phyloP scores from a whole-genome alignment of 441 rosid species.

The Adansonia rubrostipa region DNA sequence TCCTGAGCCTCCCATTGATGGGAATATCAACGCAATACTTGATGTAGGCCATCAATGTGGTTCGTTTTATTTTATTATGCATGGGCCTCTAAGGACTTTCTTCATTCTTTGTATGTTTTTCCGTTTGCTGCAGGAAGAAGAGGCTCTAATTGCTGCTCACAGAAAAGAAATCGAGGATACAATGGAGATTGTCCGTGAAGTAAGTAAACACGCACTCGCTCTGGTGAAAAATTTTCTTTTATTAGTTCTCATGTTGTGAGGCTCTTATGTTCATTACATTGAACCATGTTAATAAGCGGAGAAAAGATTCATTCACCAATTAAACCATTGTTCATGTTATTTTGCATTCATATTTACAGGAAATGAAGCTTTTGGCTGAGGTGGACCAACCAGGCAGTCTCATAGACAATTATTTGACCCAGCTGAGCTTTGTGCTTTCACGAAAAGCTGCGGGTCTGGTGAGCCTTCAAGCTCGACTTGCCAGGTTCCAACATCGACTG shows the following conservation, averaged over 20 bases:
- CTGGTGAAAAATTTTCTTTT: neutral
- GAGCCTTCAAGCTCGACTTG: conserved; percentile 93
- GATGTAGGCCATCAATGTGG: conserved; percentile 55
- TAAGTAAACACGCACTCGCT: conserved; percentile 35
- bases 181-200: conserved; percentile 97
- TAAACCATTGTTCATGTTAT: neutral
- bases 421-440: conserved; percentile 85
- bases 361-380: conserved; percentile 95
- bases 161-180: conserved; percentile 98
- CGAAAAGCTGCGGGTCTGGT: conserved; percentile 97
- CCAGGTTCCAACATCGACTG: conserved; percentile 95
- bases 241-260: neutral
- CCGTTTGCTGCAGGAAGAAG: conserved; percentile 74
- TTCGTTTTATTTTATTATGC: conserved; percentile 12
- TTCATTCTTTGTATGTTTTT: conserved; percentile 4
- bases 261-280: neutral
- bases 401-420: conserved; percentile 84
- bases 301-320: neutral
- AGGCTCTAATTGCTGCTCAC: conserved; percentile 87
- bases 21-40: conserved; percentile 75
- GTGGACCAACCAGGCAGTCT: conserved; percentile 98
- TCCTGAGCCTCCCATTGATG: conserved; percentile 61
- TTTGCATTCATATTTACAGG: conserved; percentile 49
- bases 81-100: neutral
- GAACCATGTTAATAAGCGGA: neutral